Conservation (phyloP, 2,329 filamentous ascomycete genomes). For the Calonectria ilicicola region DNA sequence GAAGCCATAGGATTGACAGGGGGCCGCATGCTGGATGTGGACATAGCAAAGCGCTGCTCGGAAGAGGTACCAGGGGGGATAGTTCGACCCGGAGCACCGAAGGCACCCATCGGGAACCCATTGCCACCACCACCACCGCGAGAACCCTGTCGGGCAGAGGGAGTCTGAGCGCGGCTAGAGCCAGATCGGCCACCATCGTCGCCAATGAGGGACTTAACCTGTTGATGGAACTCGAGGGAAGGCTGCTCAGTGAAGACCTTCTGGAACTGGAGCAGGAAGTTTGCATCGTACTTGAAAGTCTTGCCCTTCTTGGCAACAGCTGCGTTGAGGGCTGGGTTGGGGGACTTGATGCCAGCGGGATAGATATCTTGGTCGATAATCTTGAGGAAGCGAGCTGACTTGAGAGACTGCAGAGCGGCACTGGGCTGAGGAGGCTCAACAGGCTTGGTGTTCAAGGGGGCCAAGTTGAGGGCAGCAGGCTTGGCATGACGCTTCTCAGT, state of each 20-base stretch:
- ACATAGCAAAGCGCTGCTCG: slow-evolving; percentile 78
- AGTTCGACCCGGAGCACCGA: slow-evolving; percentile 66
- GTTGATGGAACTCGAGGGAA: slow-evolving; percentile 90
- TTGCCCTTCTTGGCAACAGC: slow-evolving; percentile 83
- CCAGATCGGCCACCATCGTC: slow-evolving; percentile 76
- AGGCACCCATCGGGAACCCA: slow-evolving; percentile 77
- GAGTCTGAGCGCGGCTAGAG: slow-evolving; percentile 65
- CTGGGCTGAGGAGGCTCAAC: slow-evolving; percentile 94
- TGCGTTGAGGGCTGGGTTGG: slow-evolving; percentile 90
- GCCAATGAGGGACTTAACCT: slow-evolving; percentile 88
- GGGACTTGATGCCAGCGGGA: slow-evolving; percentile 85
- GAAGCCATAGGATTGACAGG: slow-evolving; percentile 55
- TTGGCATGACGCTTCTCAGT: slow-evolving; percentile 76
- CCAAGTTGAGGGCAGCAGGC: slow-evolving; percentile 89
- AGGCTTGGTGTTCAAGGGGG: slow-evolving; percentile 82
- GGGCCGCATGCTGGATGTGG: slow-evolving; percentile 63
- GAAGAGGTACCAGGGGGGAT: slow-evolving; percentile 84
- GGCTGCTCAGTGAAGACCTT: slow-evolving; percentile 97
- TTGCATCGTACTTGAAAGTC: slow-evolving; percentile 93
- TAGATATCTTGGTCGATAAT: slow-evolving; percentile 85
- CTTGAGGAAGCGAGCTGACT: slow-evolving; percentile 89
- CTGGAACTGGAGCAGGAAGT: slow-evolving; percentile 97
- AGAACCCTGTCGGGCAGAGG: slow-evolving; percentile 63
- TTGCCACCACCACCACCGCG: slow-evolving; percentile 63
- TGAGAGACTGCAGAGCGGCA: slow-evolving; percentile 91